These are phyloP conservation scores for Podospora pseudocomata DNA, from an alignment of 495 filamentous ascomycete species.

Conservation along the genomic window DNA sequence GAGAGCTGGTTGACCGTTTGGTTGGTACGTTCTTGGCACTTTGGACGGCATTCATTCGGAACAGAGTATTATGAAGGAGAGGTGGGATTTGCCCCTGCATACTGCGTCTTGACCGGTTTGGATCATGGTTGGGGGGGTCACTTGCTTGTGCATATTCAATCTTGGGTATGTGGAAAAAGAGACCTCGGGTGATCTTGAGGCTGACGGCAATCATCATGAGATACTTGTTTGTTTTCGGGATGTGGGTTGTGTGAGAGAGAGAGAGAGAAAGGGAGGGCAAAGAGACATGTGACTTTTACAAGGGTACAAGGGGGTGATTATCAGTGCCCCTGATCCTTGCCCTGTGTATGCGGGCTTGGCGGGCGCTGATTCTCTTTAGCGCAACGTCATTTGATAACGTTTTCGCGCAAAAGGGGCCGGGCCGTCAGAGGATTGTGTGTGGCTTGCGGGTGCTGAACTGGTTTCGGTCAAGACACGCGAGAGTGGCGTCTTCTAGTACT, in stretches of 20 bases:
- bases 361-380: not conserved
- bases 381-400: not conserved
- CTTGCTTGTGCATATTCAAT: not conserved
- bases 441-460: not conserved
- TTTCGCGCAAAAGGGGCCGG: not conserved
- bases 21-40: not conserved
- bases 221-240: no score
- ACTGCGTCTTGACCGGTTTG: slow-evolving; percentile 1
- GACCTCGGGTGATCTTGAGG: not conserved
- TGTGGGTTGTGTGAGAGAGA: not conserved
- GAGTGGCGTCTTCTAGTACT: not conserved
- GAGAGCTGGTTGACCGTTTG: not conserved
- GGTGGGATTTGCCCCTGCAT: not conserved
- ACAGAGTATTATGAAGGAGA: not conserved
- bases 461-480: not conserved
- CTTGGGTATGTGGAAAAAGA: not conserved
- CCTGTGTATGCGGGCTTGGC: not conserved
- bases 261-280: not conserved
- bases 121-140: no score
- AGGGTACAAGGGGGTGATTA: not conserved
- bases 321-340: not conserved
- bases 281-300: not conserved
- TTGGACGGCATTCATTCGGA: not conserved
- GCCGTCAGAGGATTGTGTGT: not conserved
- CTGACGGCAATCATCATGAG: not conserved